Conservation (phyloP, 352 stramenopile genomes). For the Phytophthora quininea region DNA sequence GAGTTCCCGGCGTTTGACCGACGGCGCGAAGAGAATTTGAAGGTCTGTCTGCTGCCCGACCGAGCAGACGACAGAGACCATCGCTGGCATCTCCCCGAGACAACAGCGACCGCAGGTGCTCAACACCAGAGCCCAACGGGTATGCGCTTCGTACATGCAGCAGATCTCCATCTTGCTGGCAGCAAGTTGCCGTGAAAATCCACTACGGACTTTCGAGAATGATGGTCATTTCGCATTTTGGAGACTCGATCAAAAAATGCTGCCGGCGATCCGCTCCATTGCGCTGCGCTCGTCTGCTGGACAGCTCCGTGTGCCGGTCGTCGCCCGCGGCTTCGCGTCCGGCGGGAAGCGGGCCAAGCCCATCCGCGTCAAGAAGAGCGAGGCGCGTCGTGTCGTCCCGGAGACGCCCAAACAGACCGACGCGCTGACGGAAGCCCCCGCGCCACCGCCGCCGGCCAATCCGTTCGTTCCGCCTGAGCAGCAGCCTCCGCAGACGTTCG, state of each 20-base stretch:
- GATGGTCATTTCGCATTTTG: not conserved
- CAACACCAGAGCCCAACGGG: too few species aligned
- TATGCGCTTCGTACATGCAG: not conserved
- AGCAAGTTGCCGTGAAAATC: not conserved
- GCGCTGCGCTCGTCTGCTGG: constrained; percentile 15
- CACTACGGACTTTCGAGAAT: not conserved
- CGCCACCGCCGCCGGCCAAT: constrained; percentile 26
- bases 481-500: constrained; percentile 61
- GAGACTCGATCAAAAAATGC: not conserved
- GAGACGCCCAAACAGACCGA: constrained; percentile 50
- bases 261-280: constrained; percentile 7
- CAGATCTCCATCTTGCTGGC: not conserved
- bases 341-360: constrained; percentile 57
- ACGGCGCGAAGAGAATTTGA: constrained; percentile 26
- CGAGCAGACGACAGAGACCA: constrained; percentile 18
- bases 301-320: not conserved
- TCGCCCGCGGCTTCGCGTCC: constrained; percentile 45
- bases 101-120: too few species aligned
- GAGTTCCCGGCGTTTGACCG: not conserved
- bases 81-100: not conserved
- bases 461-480: constrained; percentile 46
- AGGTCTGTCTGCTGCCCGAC: constrained; percentile 3
- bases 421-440: constrained; percentile 44
- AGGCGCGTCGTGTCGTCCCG: constrained; percentile 59
- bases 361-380: constrained; percentile 77